Base-by-base conservation (phyloP, 306 rosid species). In the Gillenia trifoliata region DNA sequence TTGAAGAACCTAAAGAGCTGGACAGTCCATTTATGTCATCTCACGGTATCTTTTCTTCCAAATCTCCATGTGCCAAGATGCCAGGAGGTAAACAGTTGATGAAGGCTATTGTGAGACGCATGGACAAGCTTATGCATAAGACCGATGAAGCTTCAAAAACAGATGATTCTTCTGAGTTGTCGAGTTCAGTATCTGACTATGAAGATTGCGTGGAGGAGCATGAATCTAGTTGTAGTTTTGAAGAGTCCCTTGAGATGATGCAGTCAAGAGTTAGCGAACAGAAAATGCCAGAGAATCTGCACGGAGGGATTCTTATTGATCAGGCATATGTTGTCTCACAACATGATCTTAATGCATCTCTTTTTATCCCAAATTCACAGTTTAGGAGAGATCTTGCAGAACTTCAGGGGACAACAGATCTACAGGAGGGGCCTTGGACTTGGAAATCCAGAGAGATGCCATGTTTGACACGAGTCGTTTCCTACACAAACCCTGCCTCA, bases 361-460 rank as follows among this genome's bases (percentile, higher is more conserved):
- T 91, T 74, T 93, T 94, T 72, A 79, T 86, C 28, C 93, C 98
- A 0, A 71, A 73, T 73, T 90, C 97, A 15, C 90, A 87, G 82
- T 90, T 94, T 75, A 70, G 78, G 83, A 91, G 75, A 75, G 92
- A 86, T 52, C 71, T 94, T 29, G 91, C 89, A 55, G 93, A 85
- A 55, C 60, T 80, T 45, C 90, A 91, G 72, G 94, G 89, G 54
- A 82, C 86, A 68, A 85, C 78, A 80, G 81, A 87, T 79, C 12
- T 87, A 74, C 85, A 85, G 56, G 96, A 89, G 57, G 94, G 96
- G 54, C 81, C 84, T 59, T 94, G 98, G 98, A 50, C 69, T 6
- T 86, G 91, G 94, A 90, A 86, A 81, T 64, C 79, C 33, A 92
- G 86, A 62, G 96, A 87, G 30, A 64, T 20, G 67, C 22, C 86